Evolutionary conservation across 345 rosid species (phyloP).

Genomic region (Microthlaspi erraticum): DNA sequence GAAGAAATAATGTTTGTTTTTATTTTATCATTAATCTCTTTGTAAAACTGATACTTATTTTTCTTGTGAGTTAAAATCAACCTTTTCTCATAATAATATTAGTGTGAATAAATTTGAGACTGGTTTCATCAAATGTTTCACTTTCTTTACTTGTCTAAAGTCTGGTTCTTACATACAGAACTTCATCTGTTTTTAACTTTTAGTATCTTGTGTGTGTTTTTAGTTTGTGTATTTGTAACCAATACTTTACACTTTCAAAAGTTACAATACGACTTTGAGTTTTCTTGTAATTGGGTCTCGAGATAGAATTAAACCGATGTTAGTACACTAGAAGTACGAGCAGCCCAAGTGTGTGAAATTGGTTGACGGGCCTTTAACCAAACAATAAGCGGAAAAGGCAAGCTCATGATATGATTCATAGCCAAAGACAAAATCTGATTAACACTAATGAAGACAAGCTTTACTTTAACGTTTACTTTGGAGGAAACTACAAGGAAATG

Average conservation of each 20-base stretch:
- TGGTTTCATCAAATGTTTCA: constrained; percentile 6
- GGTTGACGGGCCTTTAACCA: not conserved
- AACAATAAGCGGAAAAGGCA: not conserved
- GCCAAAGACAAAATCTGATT: constrained; percentile 16
- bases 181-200: not conserved
- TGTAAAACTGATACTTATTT: constrained; percentile 5
- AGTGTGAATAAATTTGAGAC: not conserved
- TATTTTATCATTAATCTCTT: not conserved
- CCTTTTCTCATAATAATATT: constrained; percentile 10
- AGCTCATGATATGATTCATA: not conserved
- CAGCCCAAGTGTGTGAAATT: not conserved
- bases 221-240: no score
- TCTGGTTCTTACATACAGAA: not conserved
- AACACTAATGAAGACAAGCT: constrained; percentile 11
- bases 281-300: not conserved
- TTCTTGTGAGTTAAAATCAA: constrained; percentile 15
- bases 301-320: not conserved
- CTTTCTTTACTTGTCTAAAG: not conserved
- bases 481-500: constrained; percentile 24
- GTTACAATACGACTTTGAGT: not conserved
- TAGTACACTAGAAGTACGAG: no score
- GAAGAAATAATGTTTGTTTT: constrained; percentile 58
- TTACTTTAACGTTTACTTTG: constrained; percentile 10
- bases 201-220: not conserved
- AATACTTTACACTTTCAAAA: no score